phyloP scores from a whole-genome alignment of 139 green algal species.

The Coccomyxa sp. region DNA sequence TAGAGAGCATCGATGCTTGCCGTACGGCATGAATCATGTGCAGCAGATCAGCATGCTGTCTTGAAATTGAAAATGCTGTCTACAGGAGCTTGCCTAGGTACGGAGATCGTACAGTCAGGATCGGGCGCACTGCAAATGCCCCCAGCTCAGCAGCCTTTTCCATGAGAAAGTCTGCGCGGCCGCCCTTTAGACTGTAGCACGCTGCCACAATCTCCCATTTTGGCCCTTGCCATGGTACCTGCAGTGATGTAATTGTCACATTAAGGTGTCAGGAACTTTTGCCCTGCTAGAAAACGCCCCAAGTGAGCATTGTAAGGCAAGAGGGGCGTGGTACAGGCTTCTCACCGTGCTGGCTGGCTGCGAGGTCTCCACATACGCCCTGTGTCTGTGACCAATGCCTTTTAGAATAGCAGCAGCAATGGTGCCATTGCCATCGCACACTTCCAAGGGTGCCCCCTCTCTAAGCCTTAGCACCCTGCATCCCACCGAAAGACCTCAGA shows the following conservation, averaged over 20 bases:
- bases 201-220: conserved; percentile 51
- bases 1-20: neutral
- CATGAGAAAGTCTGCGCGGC: conserved; percentile 82
- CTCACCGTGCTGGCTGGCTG: neutral
- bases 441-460: conserved; percentile 54
- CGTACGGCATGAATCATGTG: neutral
- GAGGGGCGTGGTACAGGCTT: neutral
- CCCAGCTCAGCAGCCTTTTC: conserved; percentile 89
- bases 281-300: neutral
- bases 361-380: neutral
- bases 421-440: conserved; percentile 68
- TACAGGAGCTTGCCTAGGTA: conserved; percentile 19
- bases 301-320: neutral
- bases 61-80: neutral
- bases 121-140: conserved; percentile 59
- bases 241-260: neutral
- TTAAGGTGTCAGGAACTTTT: neutral
- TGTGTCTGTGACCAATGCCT: neutral
- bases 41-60: neutral
- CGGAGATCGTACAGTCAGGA: conserved; percentile 64
- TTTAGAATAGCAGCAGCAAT: conserved; percentile 19
- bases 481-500: neutral
- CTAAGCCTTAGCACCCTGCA: conserved; percentile 39
- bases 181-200: conserved; percentile 75
- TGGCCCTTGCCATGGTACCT: conserved; percentile 18